Base-by-base conservation (phyloP, 768 basidiomycete genomes). In the Lentinus brumalis region DNA sequence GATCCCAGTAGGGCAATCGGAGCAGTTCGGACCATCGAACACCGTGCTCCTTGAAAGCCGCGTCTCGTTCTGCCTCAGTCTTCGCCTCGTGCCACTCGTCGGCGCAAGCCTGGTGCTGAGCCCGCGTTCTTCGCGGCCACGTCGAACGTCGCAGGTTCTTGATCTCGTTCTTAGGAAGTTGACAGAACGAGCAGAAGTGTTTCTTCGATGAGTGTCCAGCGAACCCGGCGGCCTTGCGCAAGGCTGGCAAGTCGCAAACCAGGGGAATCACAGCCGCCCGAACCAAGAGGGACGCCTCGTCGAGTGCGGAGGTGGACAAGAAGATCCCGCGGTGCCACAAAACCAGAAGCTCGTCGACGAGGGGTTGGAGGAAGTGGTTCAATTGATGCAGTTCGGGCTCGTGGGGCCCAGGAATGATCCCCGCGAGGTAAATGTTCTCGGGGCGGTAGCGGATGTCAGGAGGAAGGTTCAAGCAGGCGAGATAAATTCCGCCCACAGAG, bases 371-470 rank as follows among this genome's bases (percentile, higher is more conserved):
- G 30, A 77, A 65, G 45, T 79, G 76, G 42, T 81, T 80, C 5
- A 79, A 64, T 32, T 75, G 61, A 0, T 71, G 50, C 0, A 73
- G 55, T 1, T 63, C 67, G 1, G 80, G 78, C 50, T 76, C 71
- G 0, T 70, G 62, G 0, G 80, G 81, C 0, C 80, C 78, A 5
- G 78, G 77, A 26, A 80, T 76, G 53, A 82, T 63, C 0, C 74
- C 78, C 1, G 71, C 77, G 0, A 81, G 67, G 57, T 71, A 81
- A 66, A 81, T 73, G 58, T 81, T 80, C 42, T 68, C 66, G 56
- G 64, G 31, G 49, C 62, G 52, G 38, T 56, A 68, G 4, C 69
- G 65, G 8, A 67, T 51, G 9, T 62, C 26, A 4, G 63, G 65
- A 10, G 71, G 72, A 2, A 74, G 67, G 53, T 73, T 71, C 42